Base-by-base conservation (phyloP, 805 yeast species). In the Saccharomycopsis fermentans region DNA sequence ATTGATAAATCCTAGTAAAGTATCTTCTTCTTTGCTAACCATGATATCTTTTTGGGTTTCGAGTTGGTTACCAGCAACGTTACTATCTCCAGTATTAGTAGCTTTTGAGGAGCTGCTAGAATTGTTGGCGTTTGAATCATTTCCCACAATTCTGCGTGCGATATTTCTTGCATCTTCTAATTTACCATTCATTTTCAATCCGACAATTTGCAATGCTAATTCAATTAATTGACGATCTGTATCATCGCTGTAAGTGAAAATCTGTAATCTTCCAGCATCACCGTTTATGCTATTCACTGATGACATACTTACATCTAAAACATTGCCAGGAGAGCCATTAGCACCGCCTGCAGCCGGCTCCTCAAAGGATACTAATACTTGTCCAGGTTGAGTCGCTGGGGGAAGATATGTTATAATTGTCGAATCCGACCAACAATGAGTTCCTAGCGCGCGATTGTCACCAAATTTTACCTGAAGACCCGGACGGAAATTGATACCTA, bases 341-440 rank as follows among this genome's bases (percentile, higher is more conserved):
- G 50, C 56, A n/a, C 50, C 60, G 8, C 58, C 54, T 11, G 37
- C 59, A 19, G 50, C 57, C 5, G 54, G 55, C 8, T 57, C 56
- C 58, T 81, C 83, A 63, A 94, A 86, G n/a, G 91, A 80, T 2
- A 94, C 97, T 58, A 87, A 75, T 2, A 94, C 99, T 64, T 91
- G 96, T 0, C 98, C 98, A 0, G 97, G 86, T 59, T 80, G 82
- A 11, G 85, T 72, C 1, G 97, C 88, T 2, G 99, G 97, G 2
- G 99, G 99, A 55, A 94, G 74, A 66, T 87, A 90, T 0, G 98
- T 90, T 1, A 94, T 96, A 57, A 94, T 87, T 0, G 99, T 94
- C 1, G 94, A 80, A 43, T 87, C 94, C 53, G 95, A 88, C 99
- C 99, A 94, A 71, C 96, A 91, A 67, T 90, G 96, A 0, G 97